Conservation (phyloP, 495 filamentous ascomycete species). For the Massariosphaeria phaeospora region DNA sequence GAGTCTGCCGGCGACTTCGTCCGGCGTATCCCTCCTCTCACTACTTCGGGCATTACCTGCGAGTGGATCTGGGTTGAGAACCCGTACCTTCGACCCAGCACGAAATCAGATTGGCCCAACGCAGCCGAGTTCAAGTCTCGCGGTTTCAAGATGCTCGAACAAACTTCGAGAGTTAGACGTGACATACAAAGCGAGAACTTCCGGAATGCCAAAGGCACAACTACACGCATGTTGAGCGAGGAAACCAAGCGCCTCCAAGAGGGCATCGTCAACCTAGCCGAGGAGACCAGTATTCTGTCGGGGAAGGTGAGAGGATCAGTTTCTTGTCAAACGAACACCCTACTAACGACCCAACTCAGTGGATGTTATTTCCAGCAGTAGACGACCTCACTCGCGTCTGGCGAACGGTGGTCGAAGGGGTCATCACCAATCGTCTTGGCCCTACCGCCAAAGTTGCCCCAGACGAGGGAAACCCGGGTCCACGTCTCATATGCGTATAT, state of each 20-base stretch:
- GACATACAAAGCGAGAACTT: slow-evolving; percentile 43
- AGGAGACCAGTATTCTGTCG: slow-evolving; percentile 49
- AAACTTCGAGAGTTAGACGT: slow-evolving; percentile 41
- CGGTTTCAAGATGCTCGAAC: slow-evolving; percentile 44
- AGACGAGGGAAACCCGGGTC: slow-evolving; percentile 37
- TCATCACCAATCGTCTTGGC: slow-evolving; percentile 60
- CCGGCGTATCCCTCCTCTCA: slow-evolving; percentile 59
- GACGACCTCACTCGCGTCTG: slow-evolving; percentile 59
- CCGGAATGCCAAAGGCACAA: slow-evolving; percentile 38
- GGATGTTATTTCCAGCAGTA: slow-evolving; percentile 71
- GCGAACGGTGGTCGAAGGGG: slow-evolving; percentile 58
- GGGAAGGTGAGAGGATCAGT: slow-evolving; percentile 51
- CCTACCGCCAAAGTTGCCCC: slow-evolving; percentile 65
- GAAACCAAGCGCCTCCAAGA: slow-evolving; percentile 49
- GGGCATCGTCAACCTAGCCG: slow-evolving; percentile 54
- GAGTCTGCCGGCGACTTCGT: slow-evolving; percentile 63
- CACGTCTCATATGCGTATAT: slow-evolving; percentile 67
- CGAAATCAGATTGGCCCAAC: slow-evolving; percentile 5
- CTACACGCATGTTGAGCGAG: slow-evolving; percentile 50
- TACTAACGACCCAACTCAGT: slow-evolving; percentile 41
- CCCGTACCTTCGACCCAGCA: slow-evolving; percentile 38
- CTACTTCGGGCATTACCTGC: slow-evolving; percentile 33
- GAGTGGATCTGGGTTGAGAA: slow-evolving; percentile 68
- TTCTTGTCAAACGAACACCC: not conserved
- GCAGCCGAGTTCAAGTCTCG: slow-evolving; percentile 45